These are phyloP conservation scores for Colletotrichum chrysophilum DNA, from an alignment of 2,329 filamentous ascomycete genomes.

Conservation along the genomic window DNA sequence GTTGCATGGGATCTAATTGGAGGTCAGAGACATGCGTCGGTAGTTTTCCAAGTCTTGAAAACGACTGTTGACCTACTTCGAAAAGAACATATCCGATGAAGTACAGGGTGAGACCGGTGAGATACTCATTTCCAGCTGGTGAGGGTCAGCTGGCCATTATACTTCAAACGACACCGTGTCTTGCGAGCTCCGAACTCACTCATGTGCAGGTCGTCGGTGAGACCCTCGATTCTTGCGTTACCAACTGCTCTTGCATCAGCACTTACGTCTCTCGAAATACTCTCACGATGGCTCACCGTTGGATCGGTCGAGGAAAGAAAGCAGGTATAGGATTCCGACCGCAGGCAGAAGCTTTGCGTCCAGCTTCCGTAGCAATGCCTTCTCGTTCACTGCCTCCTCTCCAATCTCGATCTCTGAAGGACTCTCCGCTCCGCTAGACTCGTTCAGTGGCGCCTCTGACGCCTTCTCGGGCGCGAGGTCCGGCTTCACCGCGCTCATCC, in stretches of 20 bases:
- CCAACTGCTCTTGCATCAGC: constrained; percentile 48
- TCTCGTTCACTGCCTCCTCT: constrained; percentile 52
- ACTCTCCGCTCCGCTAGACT: neutral
- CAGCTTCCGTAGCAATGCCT: constrained; percentile 61
- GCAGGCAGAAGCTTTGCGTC: constrained; percentile 58
- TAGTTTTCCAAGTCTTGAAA: neutral
- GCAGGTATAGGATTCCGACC: constrained; percentile 58
- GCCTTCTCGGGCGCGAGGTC: constrained; percentile 9
- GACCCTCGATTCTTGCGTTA: constrained; percentile 62
- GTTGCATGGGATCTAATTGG: constrained; percentile 60
- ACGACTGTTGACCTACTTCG: constrained; percentile 39
- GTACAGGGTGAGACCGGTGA: constrained; percentile 70
- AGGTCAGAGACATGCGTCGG: neutral
- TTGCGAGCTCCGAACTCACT: constrained; percentile 41
- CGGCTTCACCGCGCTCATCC: neutral
- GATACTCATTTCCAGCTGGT: constrained; percentile 64
- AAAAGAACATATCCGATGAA: constrained; percentile 67
- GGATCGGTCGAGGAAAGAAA: constrained; percentile 63
- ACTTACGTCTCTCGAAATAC: constrained; percentile 27
- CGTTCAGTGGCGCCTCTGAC: neutral
- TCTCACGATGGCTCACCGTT: constrained; percentile 51
- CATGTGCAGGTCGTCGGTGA: constrained; percentile 56
- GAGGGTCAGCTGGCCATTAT: constrained; percentile 9
- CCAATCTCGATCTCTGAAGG: constrained; percentile 2
- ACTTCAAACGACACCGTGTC: constrained; percentile 31